Evolutionary conservation across 129 eudicot genomes (phyloP).

Genomic region (Deinandra increscens): DNA sequence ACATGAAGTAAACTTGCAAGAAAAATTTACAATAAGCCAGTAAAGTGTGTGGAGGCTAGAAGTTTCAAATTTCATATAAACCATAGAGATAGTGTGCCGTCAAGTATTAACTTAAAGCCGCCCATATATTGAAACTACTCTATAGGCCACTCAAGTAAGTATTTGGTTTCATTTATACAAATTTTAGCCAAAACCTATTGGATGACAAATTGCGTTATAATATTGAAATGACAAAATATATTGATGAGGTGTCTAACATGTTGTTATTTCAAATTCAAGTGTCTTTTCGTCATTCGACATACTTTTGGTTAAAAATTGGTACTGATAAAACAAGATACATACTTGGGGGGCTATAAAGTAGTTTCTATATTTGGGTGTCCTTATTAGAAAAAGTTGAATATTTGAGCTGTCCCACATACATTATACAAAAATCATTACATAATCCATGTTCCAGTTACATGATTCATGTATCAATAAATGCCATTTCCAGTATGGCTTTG

Average conservation of each 20-base stretch:
- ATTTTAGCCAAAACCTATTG: not conserved
- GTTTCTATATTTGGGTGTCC: too few species aligned
- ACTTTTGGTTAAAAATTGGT: not conserved
- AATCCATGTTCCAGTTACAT: not conserved
- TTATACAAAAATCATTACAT: too few species aligned
- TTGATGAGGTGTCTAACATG: not conserved
- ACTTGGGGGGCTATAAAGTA: not conserved
- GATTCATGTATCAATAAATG: not conserved
- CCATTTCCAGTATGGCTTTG: not conserved
- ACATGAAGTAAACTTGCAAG: slow-evolving; percentile 12
- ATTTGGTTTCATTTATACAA: not conserved
- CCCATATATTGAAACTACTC: not conserved
- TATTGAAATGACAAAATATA: not conserved
- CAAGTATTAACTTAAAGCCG: not conserved
- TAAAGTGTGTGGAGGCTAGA: not conserved
- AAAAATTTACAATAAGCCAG: not conserved
- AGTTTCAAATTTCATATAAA: not conserved
- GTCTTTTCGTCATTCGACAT: not conserved
- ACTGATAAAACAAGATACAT: not conserved
- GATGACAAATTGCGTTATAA: not conserved
- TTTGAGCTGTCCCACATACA: not conserved
- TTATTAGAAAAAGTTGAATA: too few species aligned
- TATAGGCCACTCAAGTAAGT: not conserved
- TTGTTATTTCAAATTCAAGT: not conserved
- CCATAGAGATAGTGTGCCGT: not conserved